Conservation (phyloP, 2,329 filamentous ascomycete genomes). For the Stagonosporopsis rhizophila region DNA sequence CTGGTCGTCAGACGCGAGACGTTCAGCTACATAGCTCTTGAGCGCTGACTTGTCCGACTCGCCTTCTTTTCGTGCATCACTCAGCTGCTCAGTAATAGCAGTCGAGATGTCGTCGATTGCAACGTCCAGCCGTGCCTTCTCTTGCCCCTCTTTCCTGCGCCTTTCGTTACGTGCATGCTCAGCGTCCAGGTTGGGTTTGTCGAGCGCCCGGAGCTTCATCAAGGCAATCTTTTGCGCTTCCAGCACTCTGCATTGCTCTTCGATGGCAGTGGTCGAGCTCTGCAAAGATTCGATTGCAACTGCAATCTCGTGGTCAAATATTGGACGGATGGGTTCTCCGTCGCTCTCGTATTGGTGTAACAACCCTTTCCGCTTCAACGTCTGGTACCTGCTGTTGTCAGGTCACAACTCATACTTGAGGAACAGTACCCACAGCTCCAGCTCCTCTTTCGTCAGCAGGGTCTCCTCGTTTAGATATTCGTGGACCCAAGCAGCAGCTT, state of each 20-base stretch:
- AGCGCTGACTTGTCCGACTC: conserved; percentile 56
- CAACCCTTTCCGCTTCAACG: conserved; percentile 43
- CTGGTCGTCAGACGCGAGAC: conserved; percentile 69
- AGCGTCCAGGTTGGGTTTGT: conserved; percentile 49
- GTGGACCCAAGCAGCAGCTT: conserved; percentile 55
- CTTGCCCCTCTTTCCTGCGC: conserved; percentile 47
- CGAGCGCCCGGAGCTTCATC: conserved; percentile 60
- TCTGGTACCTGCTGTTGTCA: conserved; percentile 36
- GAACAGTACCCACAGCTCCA: conserved; percentile 52
- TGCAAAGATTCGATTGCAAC: conserved; percentile 69
- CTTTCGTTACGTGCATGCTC: conserved; percentile 49
- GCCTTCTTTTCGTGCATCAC: conserved; percentile 56
- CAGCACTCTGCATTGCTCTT: conserved; percentile 68
- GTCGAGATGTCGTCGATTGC: conserved; percentile 44
- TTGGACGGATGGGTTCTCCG: conserved; percentile 50
- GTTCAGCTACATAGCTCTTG: conserved; percentile 57
- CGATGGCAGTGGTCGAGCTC: conserved; percentile 68
- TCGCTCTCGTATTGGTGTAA: conserved; percentile 42
- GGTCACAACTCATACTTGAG: background rate
- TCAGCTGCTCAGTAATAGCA: conserved; percentile 44
- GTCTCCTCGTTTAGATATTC: conserved; percentile 56
- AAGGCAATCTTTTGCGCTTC: conserved; percentile 69
- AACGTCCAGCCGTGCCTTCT: conserved; percentile 53
- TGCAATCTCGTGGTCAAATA: conserved; percentile 67
- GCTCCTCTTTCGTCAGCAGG: conserved; percentile 58